Percentiles rank a stretch among this genome's conserved stretches.
Evolutionary conservation across 2,329 filamentous ascomycete species (phyloP).

Genomic region (Penicillium brevicompactum): DNA sequence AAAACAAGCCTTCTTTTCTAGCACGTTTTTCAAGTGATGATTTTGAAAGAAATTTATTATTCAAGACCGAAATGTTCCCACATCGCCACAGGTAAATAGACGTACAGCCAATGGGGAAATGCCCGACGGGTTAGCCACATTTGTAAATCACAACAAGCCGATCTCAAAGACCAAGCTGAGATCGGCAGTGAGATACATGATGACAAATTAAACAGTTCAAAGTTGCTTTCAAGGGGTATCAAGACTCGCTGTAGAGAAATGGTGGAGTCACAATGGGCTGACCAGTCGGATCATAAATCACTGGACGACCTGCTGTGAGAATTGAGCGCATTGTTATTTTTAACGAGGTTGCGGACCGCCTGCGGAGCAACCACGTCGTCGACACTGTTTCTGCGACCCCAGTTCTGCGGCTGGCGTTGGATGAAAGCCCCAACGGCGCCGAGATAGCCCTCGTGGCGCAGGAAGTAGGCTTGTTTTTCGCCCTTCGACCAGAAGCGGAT

Average conservation of each 20-base stretch:
- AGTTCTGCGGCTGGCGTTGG: constrained; percentile 85
- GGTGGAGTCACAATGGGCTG: background rate
- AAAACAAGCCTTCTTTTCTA: background rate
- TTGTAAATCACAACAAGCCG: background rate
- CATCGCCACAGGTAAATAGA: background rate
- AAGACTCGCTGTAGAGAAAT: background rate
- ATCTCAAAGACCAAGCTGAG: background rate
- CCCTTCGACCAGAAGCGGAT: constrained; percentile 98
- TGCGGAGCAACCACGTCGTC: constrained; percentile 51
- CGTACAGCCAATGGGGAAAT: background rate
- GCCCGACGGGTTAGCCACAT: background rate
- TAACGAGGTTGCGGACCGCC: constrained; percentile 25
- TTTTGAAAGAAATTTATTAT: background rate
- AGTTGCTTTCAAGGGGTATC: constrained; percentile 8
- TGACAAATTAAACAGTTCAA: background rate
- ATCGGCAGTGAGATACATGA: background rate
- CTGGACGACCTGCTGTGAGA: constrained; percentile 16
- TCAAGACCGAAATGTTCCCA: background rate
- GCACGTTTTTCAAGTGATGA: background rate
- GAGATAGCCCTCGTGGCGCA: constrained; percentile 93
- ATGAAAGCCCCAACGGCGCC: constrained; percentile 93
- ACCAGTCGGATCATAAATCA: constrained; percentile 9
- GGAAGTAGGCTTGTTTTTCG: constrained; percentile 90
- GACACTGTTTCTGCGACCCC: constrained; percentile 81
- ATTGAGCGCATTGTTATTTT: constrained; percentile 15